Evolutionary conservation across 768 basidiomycete species (phyloP).

Genomic region (Daedaleopsis nitida): DNA sequence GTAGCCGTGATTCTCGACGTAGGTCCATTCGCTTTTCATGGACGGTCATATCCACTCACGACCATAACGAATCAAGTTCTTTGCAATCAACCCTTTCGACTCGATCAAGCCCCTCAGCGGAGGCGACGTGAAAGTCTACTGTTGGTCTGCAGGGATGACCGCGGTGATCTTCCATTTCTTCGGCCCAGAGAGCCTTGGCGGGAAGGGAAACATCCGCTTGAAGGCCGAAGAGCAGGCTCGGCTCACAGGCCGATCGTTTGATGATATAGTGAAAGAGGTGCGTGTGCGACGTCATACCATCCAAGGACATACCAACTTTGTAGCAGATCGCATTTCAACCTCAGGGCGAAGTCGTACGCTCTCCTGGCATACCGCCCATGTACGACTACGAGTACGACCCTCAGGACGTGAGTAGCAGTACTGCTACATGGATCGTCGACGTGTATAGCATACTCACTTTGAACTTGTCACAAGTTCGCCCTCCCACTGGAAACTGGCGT

Average conservation of each 20-base stretch:
- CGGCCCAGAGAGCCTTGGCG: constrained; percentile 15
- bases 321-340: constrained; percentile 1
- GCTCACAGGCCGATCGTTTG: constrained; percentile 2
- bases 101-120: constrained; percentile 9
- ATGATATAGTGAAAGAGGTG: constrained; percentile 9
- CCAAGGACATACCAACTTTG: background rate
- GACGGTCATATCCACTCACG: background rate
- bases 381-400: constrained; percentile 23
- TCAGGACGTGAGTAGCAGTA: constrained; percentile 12
- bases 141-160: background rate
- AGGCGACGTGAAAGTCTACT: constrained; percentile 8
- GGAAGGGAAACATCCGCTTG: constrained; percentile 10
- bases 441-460: background rate
- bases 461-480: background rate
- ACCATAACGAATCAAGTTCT: constrained; percentile 4
- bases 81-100: constrained; percentile 1
- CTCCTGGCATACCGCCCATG: constrained; percentile 25
- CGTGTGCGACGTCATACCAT: background rate
- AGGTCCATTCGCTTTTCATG: background rate
- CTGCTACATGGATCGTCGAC: background rate
- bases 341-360: constrained; percentile 9
- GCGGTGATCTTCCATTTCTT: constrained; percentile 5
- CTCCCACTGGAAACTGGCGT: background rate
- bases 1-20: constrained; percentile 22
- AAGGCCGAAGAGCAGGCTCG: constrained; percentile 12